Evolutionary conservation across 2,329 filamentous ascomycete genomes (phyloP), one percentile per base, ranked within the genome.

Genomic region (Venturia aucupariae): DNA sequence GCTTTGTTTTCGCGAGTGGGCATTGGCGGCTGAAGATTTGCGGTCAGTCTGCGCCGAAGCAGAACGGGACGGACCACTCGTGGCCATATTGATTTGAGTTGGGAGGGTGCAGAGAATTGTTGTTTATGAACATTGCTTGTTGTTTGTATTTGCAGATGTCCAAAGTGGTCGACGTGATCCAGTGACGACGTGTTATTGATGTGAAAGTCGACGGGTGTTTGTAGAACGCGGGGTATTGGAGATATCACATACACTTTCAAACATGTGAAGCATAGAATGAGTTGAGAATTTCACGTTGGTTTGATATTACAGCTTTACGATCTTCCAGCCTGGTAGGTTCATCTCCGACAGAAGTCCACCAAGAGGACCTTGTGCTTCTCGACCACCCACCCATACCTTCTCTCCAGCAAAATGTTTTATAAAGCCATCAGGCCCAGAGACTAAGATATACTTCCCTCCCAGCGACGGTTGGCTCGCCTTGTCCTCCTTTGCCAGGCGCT

Each of bases 341-440:
- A 95, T 75, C 57, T 79, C 77, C 1, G 81, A 83, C 24, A 92
- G 75, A 2, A 92, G 73, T 0, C 92, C 92, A 6, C 84, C 82
- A 0, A 96, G 76, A 0, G 84, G 81, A 0, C 92, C 92, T 71
- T 96, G 92, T 13, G 84, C 79, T 75, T 96, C 89, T 65, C 79
- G 78, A 0, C 91, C 90, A 35, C 82, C 82, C 13, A 81, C 78
- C 89, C 90, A 95, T 3, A 84, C 76, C 76, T 96, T 96, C 11
- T 86, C 80, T 1, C 94, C 93, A 2, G 91, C 90, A 76, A 89
- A 90, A 68, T 88, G 83, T 54, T 84, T 82, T 46, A 97, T 82
- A 75, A 97, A 97, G 0, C 94, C 93, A 63, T 96, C 90, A 0
- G 94, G 93, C 0, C 94, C 94, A 0, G 92, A 96, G 1, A 97